These are phyloP conservation scores for Vitis rupestris DNA, from an alignment of 164 flowering plant genomes.

Conservation along the genomic window DNA sequence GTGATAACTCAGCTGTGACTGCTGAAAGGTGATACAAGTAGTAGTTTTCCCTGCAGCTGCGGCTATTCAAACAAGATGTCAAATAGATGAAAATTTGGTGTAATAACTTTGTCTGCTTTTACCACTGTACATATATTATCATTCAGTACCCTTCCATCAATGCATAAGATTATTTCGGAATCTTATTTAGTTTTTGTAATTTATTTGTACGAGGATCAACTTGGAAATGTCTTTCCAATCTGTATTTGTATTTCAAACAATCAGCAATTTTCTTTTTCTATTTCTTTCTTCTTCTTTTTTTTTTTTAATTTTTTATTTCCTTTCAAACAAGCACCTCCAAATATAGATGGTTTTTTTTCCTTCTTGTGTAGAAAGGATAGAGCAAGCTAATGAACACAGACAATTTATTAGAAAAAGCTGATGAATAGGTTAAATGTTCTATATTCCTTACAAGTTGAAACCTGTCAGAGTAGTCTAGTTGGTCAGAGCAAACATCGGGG, in stretches of 20 bases:
- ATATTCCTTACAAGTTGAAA: too few relatives aligned
- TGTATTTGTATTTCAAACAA: not conserved
- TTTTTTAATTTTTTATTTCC: too few relatives aligned
- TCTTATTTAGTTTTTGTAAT: not conserved
- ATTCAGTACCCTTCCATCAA: not conserved
- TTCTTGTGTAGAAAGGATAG: too few relatives aligned
- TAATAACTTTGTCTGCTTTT: not conserved
- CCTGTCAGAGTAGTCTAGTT: too few relatives aligned
- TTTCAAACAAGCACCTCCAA: not conserved
- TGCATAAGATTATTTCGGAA: not conserved
- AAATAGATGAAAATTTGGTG: not conserved
- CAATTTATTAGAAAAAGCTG: too few relatives aligned
- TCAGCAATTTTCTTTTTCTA: too few relatives aligned
- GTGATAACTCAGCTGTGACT: slow-evolving; percentile 15
- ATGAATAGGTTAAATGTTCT: too few relatives aligned
- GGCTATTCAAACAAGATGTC: not conserved
- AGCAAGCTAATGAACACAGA: too few relatives aligned
- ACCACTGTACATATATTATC: slow-evolving; percentile 4
- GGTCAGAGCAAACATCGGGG: too few relatives aligned
- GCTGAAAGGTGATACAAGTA: slow-evolving; percentile 11
- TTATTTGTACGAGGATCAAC: not conserved
- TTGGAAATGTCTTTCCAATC: not conserved
- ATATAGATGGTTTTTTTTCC: too few relatives aligned
- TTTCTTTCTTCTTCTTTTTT: too few relatives aligned
- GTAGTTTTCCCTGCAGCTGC: not conserved